Base-by-base conservation (phyloP, 192 early-diverging fungal species). In the Coemansia sp. region DNA sequence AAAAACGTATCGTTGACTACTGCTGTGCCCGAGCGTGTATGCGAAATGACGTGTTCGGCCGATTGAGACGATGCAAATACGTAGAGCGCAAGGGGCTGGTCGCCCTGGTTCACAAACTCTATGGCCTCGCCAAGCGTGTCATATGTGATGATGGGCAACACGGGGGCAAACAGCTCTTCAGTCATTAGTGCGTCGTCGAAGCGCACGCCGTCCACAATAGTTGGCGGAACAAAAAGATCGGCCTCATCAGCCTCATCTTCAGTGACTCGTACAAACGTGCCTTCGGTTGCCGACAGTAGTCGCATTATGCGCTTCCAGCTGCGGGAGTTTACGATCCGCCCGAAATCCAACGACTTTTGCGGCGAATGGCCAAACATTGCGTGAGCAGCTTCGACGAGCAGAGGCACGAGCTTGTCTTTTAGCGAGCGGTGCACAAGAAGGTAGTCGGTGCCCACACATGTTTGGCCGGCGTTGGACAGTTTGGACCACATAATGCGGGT, bases 81-180 rank as follows among this genome's bases (percentile, higher is more conserved):
- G 71, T 94, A 96, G 9, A 95, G 77, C 9, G 89, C 83, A 62
- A 98, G 84, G 45, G 96, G 94, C 63, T 85, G 84, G 52, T 88
- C 88, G 43, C 82, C 81, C 8, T 62, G 57, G 63, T 88, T 89
- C 29, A 93, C 81, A 64, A 83, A 72, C 27, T 64, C 74, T 41
- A 93, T 74, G 5, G 87, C 89, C 45, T 88, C 87, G 16, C 90
- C 83, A 8, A 90, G 29, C 23, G 74, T 78, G 61, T 88, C 83
- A 54, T 87, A 86, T 3, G 83, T 67, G 22, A 96, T 53, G 57
- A 98, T 82, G 14, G 93, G 93, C 60, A 98, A 71, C 35, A 96
- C 71, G 3, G 96, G 96, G 19, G 93, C 96, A 85, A 98, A 97
- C 43, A 98, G 69, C 75, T 98, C 96, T 26, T 88, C 87, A 19